phyloP scores from a whole-genome alignment of 2,329 filamentous ascomycete genomes.

The Monilinia laxa region DNA sequence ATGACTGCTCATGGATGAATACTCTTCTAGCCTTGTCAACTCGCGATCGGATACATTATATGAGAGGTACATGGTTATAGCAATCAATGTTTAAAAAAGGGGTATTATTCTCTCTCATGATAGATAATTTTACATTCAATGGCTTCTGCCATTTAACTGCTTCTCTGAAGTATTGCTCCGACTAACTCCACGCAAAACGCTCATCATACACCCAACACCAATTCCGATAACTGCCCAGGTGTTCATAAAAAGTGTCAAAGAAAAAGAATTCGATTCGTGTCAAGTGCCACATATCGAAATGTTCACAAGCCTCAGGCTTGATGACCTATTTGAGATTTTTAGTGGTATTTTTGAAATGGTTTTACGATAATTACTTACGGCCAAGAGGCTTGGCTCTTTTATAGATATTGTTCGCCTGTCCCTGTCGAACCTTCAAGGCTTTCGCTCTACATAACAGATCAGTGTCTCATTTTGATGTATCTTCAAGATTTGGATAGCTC shows the following conservation, averaged over 20 bases:
- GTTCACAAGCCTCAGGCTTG: constrained; percentile 1
- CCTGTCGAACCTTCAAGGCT: constrained; percentile 16
- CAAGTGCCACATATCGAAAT: background rate
- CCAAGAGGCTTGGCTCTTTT: constrained; percentile 23
- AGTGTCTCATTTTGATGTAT: background rate
- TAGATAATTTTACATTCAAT: background rate
- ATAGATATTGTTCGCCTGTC: constrained; percentile 16
- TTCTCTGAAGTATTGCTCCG: no score
- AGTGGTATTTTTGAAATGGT: background rate
- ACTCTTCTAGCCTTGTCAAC: no score
- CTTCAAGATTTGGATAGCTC: background rate
- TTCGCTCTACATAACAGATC: constrained; percentile 11
- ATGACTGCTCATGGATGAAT: no score
- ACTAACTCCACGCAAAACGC: background rate
- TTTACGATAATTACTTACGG: constrained; percentile 16
- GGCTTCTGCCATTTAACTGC: background rate
- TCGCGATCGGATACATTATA: no score
- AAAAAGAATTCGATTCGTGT: background rate
- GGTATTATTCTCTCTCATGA: background rate
- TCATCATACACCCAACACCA: background rate
- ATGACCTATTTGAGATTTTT: constrained; percentile 1
- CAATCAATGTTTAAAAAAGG: background rate
- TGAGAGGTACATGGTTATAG: background rate
- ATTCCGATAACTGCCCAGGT: background rate
- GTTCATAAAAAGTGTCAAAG: background rate